These are phyloP conservation scores for Agroathelia rolfsii DNA, from an alignment of 1,284 basidiomycete genomes.

Conservation along the genomic window DNA sequence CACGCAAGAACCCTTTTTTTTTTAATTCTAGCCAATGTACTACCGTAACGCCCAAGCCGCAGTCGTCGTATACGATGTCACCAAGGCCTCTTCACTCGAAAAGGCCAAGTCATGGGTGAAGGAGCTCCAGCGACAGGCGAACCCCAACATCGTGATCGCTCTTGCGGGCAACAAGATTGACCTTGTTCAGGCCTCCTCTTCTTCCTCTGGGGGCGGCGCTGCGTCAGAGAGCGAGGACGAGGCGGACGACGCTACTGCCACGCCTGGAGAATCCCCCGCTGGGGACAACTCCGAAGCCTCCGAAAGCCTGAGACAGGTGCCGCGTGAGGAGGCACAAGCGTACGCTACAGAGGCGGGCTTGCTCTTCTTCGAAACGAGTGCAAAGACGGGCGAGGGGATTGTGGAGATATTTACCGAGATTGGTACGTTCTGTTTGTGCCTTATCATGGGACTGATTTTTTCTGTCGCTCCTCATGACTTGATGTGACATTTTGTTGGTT, in stretches of 20 bases:
- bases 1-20: slow-evolving; percentile 9
- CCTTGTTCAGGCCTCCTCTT: slow-evolving; percentile 66
- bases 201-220: slow-evolving; percentile 39
- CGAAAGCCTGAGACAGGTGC: slow-evolving; percentile 80
- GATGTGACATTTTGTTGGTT: too few relatives aligned
- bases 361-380: slow-evolving; percentile 96
- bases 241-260: slow-evolving; percentile 80
- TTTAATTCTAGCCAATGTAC: slow-evolving; percentile 80
- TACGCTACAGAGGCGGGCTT: slow-evolving; percentile 91
- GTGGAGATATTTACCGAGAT: slow-evolving; percentile 98
- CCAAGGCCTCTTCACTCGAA: slow-evolving; percentile 88
- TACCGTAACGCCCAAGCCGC: slow-evolving; percentile 98
- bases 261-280: slow-evolving; percentile 56
- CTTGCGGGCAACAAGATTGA: slow-evolving; percentile 95
- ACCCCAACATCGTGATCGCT: slow-evolving; percentile 98
- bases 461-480: too few relatives aligned
- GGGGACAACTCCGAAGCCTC: slow-evolving; percentile 39
- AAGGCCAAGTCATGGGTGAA: slow-evolving; percentile 99
- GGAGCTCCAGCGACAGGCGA: slow-evolving; percentile 97
- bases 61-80: slow-evolving; percentile 97
- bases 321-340: slow-evolving; percentile 89
- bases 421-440: slow-evolving; percentile 43
- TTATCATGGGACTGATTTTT: too few relatives aligned
- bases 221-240: slow-evolving; percentile 68
- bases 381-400: slow-evolving; percentile 95